phyloP scores from a whole-genome alignment of 2,329 filamentous ascomycete species.

The Exophiala sp. region DNA sequence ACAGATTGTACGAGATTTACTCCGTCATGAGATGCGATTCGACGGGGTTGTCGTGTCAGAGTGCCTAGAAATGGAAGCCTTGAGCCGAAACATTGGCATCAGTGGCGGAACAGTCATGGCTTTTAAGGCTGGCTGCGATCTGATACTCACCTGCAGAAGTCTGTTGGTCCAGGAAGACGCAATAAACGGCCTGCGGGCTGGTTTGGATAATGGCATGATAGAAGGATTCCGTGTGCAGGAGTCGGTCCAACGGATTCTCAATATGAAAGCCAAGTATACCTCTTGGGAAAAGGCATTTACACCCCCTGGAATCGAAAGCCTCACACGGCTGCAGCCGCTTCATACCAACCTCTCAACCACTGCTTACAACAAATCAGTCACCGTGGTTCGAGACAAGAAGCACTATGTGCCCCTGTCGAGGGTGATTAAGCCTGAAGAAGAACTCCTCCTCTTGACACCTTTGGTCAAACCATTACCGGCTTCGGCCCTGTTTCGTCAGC shows the following conservation, averaged over 20 bases:
- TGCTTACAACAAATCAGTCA: constrained; percentile 90
- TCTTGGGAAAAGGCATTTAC: constrained; percentile 91
- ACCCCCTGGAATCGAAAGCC: constrained; percentile 70
- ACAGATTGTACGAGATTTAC: constrained; percentile 84
- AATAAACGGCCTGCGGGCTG: constrained; percentile 82
- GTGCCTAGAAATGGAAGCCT: constrained; percentile 92
- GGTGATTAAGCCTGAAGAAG: constrained; percentile 78
- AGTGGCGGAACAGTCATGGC: constrained; percentile 97
- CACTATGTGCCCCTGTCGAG: constrained; percentile 77
- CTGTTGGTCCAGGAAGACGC: constrained; percentile 88
- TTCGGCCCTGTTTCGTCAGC: constrained; percentile 72
- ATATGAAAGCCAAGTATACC: constrained; percentile 79
- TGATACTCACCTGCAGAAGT: constrained; percentile 82
- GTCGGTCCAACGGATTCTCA: constrained; percentile 73
- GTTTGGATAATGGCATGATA: constrained; percentile 86
- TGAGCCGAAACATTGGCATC: constrained; percentile 94
- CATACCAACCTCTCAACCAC: constrained; percentile 77
- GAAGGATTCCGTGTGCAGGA: constrained; percentile 73
- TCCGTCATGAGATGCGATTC: constrained; percentile 86
- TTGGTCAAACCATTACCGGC: constrained; percentile 89
- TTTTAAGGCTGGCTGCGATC: constrained; percentile 90
- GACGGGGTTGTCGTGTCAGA: constrained; percentile 91
- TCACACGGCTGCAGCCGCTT: constrained; percentile 76
- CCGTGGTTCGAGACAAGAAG: constrained; percentile 85
- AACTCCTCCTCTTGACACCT: constrained; percentile 83